A percentile compares a stretch with the other conserved stretches of the same genome.
Conservation (phyloP, 306 rosid genomes). For the Acacia acuminata region DNA sequence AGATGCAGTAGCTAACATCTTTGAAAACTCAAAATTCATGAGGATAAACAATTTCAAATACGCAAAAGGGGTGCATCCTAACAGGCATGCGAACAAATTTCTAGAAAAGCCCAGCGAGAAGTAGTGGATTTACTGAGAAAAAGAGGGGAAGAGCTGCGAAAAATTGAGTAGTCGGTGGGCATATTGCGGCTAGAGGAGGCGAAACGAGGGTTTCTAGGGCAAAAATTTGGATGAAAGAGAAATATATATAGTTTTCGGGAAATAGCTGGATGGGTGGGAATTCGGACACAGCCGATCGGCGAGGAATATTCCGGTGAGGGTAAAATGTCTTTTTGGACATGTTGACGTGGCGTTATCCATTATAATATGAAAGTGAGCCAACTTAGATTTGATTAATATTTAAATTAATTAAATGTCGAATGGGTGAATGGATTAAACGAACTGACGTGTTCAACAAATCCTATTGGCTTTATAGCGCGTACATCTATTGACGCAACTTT, state of each 20-base stretch:
- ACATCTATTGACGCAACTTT: too few species aligned
- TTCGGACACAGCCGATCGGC: slow-evolving; percentile 40
- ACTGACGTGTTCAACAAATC: too few species aligned
- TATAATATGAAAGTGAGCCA: not conserved
- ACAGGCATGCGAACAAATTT: not conserved
- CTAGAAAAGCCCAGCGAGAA: not conserved
- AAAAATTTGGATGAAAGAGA: slow-evolving; percentile 51
- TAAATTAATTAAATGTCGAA: too few species aligned
- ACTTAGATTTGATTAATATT: not conserved
- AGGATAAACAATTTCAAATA: not conserved
- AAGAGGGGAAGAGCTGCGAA: slow-evolving; percentile 23
- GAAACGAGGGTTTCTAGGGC: slow-evolving; percentile 72
- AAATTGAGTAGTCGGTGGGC: slow-evolving; percentile 39
- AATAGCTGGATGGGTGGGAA: slow-evolving; percentile 50
- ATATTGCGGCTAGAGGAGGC: slow-evolving; percentile 69
- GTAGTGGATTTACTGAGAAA: slow-evolving; percentile 10
- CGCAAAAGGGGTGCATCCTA: slow-evolving; percentile 16
- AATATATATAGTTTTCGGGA: slow-evolving; percentile 99
- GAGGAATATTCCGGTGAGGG: slow-evolving; percentile 78
- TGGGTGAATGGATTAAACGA: too few species aligned
- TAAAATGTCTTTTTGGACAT: slow-evolving; percentile 21
- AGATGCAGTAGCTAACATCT: slow-evolving; percentile 1
- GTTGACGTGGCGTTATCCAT: slow-evolving; percentile 75
- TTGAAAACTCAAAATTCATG: slow-evolving; percentile 15
- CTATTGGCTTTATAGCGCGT: too few species aligned